Evolutionary conservation across 306 rosid species (phyloP), one percentile per base, ranked within the genome.

Genomic region (Fragaria iinumae): DNA sequence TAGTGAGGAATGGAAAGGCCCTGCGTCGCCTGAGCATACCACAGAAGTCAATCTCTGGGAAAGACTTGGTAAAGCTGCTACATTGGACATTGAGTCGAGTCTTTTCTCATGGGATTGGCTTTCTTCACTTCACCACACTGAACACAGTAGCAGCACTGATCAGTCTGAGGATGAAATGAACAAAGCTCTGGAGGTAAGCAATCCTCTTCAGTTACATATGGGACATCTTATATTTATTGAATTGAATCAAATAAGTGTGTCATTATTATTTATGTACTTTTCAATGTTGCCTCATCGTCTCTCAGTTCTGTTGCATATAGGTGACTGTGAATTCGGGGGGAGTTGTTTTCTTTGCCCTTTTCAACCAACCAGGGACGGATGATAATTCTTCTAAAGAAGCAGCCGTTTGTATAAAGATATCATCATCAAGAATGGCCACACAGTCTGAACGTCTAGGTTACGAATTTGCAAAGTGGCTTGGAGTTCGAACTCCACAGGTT

Each of bases 251-350:
- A 4, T 18, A 73, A 38, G 41, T 38, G 27, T 36, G 49, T 65
- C n/a, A 57, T 62, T 74, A 43, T 56, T 74, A 23, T 45, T 80
- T 62, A 70, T 72, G 38, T 69, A 80, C 77, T 68, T 74, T 76
- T 53, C 64, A 1, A 6, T 76, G 85, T 53, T 75, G 14, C 80
- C 85, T 81, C 43, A 79, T 59, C 66, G 70, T 84, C 73, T 74
- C 73, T 85, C 74, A 39, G 70, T 80, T 87, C 69, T 85, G 77
- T 84, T 86, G 84, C 85, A 72, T 80, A 71, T 80, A 93, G 97
- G 98, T 93, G 49, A 91, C 97, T 6, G 96, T 93, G 64, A 91
- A 93, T 85, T 93, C 98, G 11, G 96, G 98, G 72, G 98, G 98
- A 75, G 96, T 93, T 70, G 97, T 93, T 79, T 93, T 93, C 88